Evolutionary conservation across 2,329 filamentous ascomycete genomes (phyloP).

Genomic region (Pseudopyrenochaeta lycopersici): DNA sequence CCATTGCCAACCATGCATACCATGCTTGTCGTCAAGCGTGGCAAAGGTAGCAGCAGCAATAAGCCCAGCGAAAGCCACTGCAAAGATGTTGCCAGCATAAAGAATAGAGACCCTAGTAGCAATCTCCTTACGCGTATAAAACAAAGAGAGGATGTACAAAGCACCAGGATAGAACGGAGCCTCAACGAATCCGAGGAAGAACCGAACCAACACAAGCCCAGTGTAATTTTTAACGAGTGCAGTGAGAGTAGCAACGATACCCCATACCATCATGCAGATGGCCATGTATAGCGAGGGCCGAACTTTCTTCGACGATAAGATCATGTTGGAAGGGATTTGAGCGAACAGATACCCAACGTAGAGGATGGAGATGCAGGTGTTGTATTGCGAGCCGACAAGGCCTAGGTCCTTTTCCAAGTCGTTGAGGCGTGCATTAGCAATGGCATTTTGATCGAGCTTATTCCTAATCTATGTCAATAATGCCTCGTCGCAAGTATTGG

Average conservation of each 20-base stretch:
- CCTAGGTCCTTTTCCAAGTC: slow-evolving; percentile 64
- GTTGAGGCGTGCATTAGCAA: slow-evolving; percentile 69
- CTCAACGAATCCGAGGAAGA: slow-evolving; percentile 43
- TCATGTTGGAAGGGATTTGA: slow-evolving; percentile 55
- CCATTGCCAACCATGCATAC: slow-evolving; percentile 28
- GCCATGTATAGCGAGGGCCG: slow-evolving; percentile 42
- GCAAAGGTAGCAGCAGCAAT: slow-evolving; percentile 26
- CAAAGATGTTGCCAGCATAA: slow-evolving; percentile 23
- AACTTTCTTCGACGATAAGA: slow-evolving; percentile 47
- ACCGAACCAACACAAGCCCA: slow-evolving; percentile 39
- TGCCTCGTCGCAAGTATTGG: no score
- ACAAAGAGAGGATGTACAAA: slow-evolving; percentile 68
- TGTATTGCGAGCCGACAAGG: slow-evolving; percentile 34
- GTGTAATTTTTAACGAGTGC: slow-evolving; percentile 39
- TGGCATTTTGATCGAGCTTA: slow-evolving; percentile 67
- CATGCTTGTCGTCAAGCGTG: slow-evolving; percentile 24
- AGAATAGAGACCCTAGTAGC: slow-evolving; percentile 26
- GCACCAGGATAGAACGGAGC: slow-evolving; percentile 66
- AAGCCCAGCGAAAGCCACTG: slow-evolving; percentile 20
- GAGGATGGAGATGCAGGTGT: slow-evolving; percentile 55
- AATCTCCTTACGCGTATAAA: slow-evolving; percentile 66
- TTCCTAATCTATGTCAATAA: slow-evolving; percentile 25
- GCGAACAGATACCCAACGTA: slow-evolving; percentile 35
- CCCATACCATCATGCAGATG: slow-evolving; percentile 44
- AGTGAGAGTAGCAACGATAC: slow-evolving; percentile 34